These are phyloP conservation scores for Aschersonia sp. DNA, from an alignment of 2,329 filamentous ascomycete genomes.

Conservation along the genomic window DNA sequence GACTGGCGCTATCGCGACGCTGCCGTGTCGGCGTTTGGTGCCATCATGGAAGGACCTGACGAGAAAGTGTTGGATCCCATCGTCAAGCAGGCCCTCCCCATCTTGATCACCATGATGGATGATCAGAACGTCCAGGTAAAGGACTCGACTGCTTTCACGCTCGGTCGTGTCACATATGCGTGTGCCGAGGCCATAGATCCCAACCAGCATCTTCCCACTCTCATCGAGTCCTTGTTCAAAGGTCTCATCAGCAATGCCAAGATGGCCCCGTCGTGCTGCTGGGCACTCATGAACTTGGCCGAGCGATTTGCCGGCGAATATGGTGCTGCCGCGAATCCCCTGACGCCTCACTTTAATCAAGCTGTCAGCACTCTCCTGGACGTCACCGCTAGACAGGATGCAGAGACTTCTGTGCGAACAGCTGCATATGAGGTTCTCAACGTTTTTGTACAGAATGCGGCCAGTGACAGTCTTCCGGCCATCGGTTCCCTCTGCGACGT, in stretches of 20 bases:
- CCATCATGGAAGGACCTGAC: constrained; percentile 97
- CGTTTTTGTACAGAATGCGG: constrained; percentile 83
- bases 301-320: constrained; percentile 87
- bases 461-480: constrained; percentile 67
- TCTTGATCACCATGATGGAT: constrained; percentile 84
- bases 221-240: constrained; percentile 81
- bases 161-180: constrained; percentile 90
- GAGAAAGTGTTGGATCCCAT: constrained; percentile 84
- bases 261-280: constrained; percentile 97
- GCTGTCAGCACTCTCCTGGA: constrained; percentile 75
- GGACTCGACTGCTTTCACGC: constrained; percentile 89
- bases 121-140: constrained; percentile 81
- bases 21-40: constrained; percentile 91
- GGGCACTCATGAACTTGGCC: constrained; percentile 96
- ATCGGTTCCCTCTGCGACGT: constrained; percentile 76
- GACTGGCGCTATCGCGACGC: constrained; percentile 95
- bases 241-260: constrained; percentile 83
- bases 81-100: constrained; percentile 86
- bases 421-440: constrained; percentile 96
- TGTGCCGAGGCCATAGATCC: constrained; percentile 88
- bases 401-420: constrained; percentile 80
- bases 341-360: constrained; percentile 86
- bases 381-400: constrained; percentile 70
- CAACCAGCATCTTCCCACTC: constrained; percentile 61
- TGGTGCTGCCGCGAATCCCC: constrained; percentile 61